A percentile compares a stretch with the other conserved stretches of the same genome.
These are phyloP conservation scores for Paraglomus brasilianum DNA, from an alignment of 192 early-diverging fungal genomes.

Conservation along the genomic window DNA sequence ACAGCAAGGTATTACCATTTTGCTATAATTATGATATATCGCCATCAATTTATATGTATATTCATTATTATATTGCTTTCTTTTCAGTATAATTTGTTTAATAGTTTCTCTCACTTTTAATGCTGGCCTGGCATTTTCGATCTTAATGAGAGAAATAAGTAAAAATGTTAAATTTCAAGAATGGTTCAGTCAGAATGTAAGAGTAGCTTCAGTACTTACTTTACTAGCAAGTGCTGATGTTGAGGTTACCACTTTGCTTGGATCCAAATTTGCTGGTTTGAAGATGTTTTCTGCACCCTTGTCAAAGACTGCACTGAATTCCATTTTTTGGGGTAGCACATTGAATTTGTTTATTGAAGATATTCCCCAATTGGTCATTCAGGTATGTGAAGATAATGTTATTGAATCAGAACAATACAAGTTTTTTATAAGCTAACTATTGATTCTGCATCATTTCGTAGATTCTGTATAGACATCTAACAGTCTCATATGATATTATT, in stretches of 20 bases:
- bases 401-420: not conserved
- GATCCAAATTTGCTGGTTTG: conserved; percentile 20
- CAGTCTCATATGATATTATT: conserved; percentile 23
- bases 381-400: not conserved
- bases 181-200: conserved; percentile 14
- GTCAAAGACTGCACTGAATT: not conserved
- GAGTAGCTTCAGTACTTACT: conserved; percentile 5
- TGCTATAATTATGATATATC: not conserved
- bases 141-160: conserved; percentile 14
- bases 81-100: not conserved
- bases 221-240: conserved; percentile 14
- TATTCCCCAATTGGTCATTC: conserved; percentile 22
- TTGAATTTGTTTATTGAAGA: conserved; percentile 21
- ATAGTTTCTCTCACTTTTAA: not conserved
- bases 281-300: conserved; percentile 1
- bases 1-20: not conserved
- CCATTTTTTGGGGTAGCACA: conserved; percentile 20
- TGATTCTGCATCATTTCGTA: not conserved
- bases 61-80: not conserved
- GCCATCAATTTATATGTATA: not conserved
- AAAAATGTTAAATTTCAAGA: not conserved
- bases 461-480: not conserved
- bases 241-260: conserved; percentile 3
- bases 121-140: not conserved
- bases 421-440: not conserved